Evolutionary conservation across 768 basidiomycete species (phyloP), one percentile per base, ranked within the genome.

Genomic region (Macrolepiota fuliginosa): DNA sequence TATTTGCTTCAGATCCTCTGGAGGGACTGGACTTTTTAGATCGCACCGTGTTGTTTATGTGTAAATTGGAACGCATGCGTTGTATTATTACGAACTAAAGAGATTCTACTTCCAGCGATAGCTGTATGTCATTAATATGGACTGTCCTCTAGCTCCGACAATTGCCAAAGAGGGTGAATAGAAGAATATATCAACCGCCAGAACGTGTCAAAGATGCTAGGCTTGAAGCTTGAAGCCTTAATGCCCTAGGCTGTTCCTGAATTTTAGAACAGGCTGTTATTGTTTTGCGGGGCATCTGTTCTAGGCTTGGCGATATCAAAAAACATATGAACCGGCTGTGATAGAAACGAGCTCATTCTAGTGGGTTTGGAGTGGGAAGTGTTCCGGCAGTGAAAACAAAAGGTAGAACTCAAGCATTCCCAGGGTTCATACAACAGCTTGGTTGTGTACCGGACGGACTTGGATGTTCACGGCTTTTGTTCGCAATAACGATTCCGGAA

Each of bases 11-110:
- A 25, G 39, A 12, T 36, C 59, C 45, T 54, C 40, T 53, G 59
- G 59, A 61, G 40, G 59, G 59, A 46, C 52, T 36, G 59, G 52
- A 61, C 52, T 54, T 61, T 54, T 36, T 61, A 61, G 59, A 61
- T 46, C 40, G 53, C 42, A 36, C 42, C 53, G 45, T 61, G 52
- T 40, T 53, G 42, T 52, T 46, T 61, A 15, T 54, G 22, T 54
- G 52, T 61, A 61, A 54, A 25, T 37, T 54, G 39, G 32, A 61
- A 61, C 40, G 42, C 51, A 54, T 46, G 52, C 32, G 27, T 53
- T 61, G 59, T 61, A 61, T 54, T 61, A 46, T 17, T 54, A 61
- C 22, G 27, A 27, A 19, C 40, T 19, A 27, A 45, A 32, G 24
- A 24, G 46, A 32, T 46, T 54, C 29, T 47, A 37, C 27, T 32